Conservation (phyloP, 1,284 basidiomycete genomes). For the Moesziomyces sp. region DNA sequence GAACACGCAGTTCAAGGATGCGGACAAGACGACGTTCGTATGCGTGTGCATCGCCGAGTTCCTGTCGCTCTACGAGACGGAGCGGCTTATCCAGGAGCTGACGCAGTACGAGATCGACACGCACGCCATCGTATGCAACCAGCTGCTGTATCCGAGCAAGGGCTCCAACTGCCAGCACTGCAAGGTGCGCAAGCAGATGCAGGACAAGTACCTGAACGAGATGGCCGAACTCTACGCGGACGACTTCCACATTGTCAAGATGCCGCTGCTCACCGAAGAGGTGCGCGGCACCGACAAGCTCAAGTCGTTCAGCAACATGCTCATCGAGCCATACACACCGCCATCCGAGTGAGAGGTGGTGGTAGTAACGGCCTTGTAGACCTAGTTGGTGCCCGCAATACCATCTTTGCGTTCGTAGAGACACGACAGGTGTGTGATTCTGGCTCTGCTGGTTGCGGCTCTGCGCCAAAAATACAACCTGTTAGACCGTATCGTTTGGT, state of each 20-base stretch:
- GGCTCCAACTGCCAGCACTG: conserved; percentile 95
- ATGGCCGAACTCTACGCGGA: conserved; percentile 67
- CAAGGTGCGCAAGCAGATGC: conserved; percentile 92
- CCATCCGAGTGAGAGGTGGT: conserved; percentile 28
- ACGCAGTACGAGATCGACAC: conserved; percentile 98
- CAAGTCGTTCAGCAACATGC: conserved; percentile 71
- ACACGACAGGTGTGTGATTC: too few species aligned
- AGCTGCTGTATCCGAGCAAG: conserved; percentile 91
- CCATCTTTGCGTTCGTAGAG: too few species aligned
- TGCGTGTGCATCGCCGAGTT: conserved; percentile 99
- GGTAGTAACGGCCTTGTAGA: not conserved
- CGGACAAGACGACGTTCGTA: conserved; percentile 94
- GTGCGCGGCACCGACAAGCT: conserved; percentile 94
- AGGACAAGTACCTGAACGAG: conserved; percentile 73
- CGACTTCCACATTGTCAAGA: conserved; percentile 71
- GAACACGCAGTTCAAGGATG: conserved; percentile 98
- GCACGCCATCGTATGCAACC: conserved; percentile 98
- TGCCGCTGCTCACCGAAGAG: conserved; percentile 95
- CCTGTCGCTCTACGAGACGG: conserved; percentile 96
- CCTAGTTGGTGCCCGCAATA: too few species aligned
- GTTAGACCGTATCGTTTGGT: too few species aligned
- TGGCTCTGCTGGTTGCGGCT: too few species aligned
- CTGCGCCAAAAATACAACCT: too few species aligned
- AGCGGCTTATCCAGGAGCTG: conserved; percentile 94
- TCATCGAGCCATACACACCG: conserved; percentile 59